Conservation (phyloP, 306 rosid species). For the Glycine latifolia region DNA sequence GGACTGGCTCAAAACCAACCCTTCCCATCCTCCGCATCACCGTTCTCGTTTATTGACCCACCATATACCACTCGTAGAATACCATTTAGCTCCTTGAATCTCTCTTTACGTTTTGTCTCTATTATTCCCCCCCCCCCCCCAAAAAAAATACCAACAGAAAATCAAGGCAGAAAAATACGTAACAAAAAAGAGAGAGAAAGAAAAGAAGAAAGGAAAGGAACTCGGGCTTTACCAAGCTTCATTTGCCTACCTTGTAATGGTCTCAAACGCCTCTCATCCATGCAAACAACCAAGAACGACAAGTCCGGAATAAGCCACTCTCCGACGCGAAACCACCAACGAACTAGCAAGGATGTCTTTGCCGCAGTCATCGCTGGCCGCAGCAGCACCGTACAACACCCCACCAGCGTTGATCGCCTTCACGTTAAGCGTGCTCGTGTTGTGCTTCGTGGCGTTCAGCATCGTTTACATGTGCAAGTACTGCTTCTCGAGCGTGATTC, state of each 20-base stretch:
- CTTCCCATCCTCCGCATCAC: slow-evolving; percentile 41
- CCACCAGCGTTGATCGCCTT: slow-evolving; percentile 56
- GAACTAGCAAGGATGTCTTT: slow-evolving; percentile 44
- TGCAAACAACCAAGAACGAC: slow-evolving; percentile 38
- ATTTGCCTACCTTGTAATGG: not conserved
- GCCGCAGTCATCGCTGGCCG: not conserved
- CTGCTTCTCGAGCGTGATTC: slow-evolving; percentile 41
- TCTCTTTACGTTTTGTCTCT: slow-evolving; percentile 25
- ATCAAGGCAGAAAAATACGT: not conserved
- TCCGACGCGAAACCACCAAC: slow-evolving; percentile 28
- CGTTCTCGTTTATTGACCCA: slow-evolving; percentile 45
- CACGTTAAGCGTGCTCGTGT: slow-evolving; percentile 53
- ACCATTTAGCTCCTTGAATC: slow-evolving; percentile 42
- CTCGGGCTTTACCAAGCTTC: not conserved
- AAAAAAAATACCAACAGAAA: not conserved
- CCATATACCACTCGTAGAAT: slow-evolving; percentile 18
- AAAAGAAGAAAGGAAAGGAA: not conserved
- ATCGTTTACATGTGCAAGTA: slow-evolving; percentile 59
- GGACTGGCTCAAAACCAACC: slow-evolving; percentile 56
- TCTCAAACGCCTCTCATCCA: slow-evolving; percentile 44
- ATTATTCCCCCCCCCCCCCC: slow-evolving; percentile 8
- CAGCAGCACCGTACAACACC: not conserved
- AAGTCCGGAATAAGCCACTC: not conserved
- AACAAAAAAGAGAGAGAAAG: not conserved
- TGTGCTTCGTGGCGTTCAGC: slow-evolving; percentile 60